These are phyloP conservation scores for Peronospora farinosa DNA, from an alignment of 352 stramenopile species.

Conservation along the genomic window DNA sequence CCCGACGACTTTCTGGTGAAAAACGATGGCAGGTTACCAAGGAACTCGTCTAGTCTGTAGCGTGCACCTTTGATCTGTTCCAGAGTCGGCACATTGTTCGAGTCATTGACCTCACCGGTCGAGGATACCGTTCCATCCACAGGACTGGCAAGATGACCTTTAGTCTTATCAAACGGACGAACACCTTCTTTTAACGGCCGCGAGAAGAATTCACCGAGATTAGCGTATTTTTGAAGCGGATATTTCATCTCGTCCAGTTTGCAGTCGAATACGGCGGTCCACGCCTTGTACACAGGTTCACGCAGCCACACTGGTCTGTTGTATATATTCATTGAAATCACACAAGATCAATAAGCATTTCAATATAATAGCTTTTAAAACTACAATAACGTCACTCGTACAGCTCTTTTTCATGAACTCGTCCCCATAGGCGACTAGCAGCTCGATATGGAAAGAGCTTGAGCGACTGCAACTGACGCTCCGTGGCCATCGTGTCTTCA, in stretches of 20 bases:
- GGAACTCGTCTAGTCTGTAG: slow-evolving; percentile 80
- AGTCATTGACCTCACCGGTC: slow-evolving; percentile 47
- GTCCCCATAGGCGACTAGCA: slow-evolving; percentile 67
- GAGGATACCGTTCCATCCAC: slow-evolving; percentile 59
- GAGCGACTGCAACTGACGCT: slow-evolving; percentile 64
- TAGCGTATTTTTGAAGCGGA: slow-evolving; percentile 61
- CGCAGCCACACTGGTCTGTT: slow-evolving; percentile 57
- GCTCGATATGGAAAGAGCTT: slow-evolving; percentile 77
- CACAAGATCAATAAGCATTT: not conserved
- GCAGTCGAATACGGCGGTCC: slow-evolving; percentile 71
- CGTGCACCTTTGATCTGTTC: slow-evolving; percentile 79
- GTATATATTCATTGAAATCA: slow-evolving; percentile 5
- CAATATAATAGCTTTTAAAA: not conserved
- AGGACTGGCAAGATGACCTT: slow-evolving; percentile 37
- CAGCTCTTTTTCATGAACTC: slow-evolving; percentile 76
- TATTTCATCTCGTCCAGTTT: slow-evolving; percentile 85
- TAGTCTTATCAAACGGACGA: slow-evolving; percentile 37
- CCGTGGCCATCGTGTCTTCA: slow-evolving; percentile 63
- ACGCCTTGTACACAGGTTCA: slow-evolving; percentile 76
- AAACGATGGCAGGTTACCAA: slow-evolving; percentile 56
- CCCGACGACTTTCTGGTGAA: slow-evolving; percentile 31
- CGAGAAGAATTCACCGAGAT: slow-evolving; percentile 83
- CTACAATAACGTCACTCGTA: slow-evolving; percentile 22
- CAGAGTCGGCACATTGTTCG: slow-evolving; percentile 44
- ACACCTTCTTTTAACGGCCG: slow-evolving; percentile 64